Evolutionary conservation across 495 filamentous ascomycete genomes (phyloP), one percentile per base, ranked within the genome.

Genomic region (Trichodelitschia bisporula): DNA sequence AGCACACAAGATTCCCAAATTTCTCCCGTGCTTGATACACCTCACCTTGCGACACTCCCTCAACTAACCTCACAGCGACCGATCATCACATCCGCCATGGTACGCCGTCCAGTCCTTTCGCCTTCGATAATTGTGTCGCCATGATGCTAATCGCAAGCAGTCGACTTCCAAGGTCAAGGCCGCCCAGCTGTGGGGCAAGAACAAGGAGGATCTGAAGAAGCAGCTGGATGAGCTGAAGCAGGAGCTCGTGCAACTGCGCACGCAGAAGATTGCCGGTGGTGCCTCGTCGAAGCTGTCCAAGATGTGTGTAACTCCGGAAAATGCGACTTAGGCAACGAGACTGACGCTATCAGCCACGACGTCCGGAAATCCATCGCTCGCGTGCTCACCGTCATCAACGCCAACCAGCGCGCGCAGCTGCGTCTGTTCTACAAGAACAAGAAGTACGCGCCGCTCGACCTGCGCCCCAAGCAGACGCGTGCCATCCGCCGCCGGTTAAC

Each of bases 351-450:
- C 44, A 95, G 84, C 57, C 79, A 90, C 67, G 86, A 99, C 60
- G 66, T 99, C 57, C 83, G 86, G 64, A 99, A 99, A 72, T 84
- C 79, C 35, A 90, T 99, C 55, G 89, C 86, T 53, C 82, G 82
- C 44, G 76, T 92, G 58, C 69, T 95, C 42, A 99, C 86, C 53
- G 69, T 95, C 64, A 91, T 95, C 72, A 95, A 95, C 69, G 71
- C 77, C 56, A 95, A 84, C 67, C 89, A 95, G 66, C 72, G 86
- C 49, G 64, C 79, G 33, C 86, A 95, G 61, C 77, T 99, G 46
- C 84, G 86, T 49, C 61, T 99, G 41, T 95, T 93, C 73, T 99
- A 99, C 69, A 86, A 90, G 68, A 71, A 69, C 68, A 95, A 93
- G 76, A 95, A 93, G 64, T 93, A 91, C 67, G 60, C 80, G 24